phyloP scores from a whole-genome alignment of 805 yeast species.

The Schizosaccharomyces lindneri region DNA sequence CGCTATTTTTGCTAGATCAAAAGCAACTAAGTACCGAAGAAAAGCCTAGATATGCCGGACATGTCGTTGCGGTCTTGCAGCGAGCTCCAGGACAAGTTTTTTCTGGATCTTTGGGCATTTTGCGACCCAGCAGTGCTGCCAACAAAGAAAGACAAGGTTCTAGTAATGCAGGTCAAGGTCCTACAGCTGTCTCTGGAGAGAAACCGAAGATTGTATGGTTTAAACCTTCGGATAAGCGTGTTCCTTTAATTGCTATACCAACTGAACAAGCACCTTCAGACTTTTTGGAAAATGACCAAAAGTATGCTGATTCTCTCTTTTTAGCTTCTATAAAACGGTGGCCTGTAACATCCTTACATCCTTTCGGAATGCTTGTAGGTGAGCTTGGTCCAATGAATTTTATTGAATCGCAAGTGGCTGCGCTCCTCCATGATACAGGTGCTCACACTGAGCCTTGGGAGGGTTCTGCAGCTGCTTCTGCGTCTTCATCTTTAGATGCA shows the following conservation, averaged over 20 bases:
- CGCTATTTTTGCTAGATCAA: slow-evolving; percentile 71
- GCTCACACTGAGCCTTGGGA: slow-evolving; percentile 19
- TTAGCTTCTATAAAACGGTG: slow-evolving; percentile 93
- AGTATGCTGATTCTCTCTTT: slow-evolving; percentile 56
- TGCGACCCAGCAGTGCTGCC: slow-evolving; percentile 88
- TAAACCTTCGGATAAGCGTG: slow-evolving; percentile 93
- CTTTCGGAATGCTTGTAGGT: slow-evolving; percentile 80
- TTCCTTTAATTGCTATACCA: slow-evolving; percentile 92
- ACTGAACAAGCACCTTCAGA: slow-evolving; percentile 94
- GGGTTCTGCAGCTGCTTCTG: slow-evolving; percentile 15
- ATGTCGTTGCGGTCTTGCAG: slow-evolving; percentile 91
- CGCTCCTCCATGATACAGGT: slow-evolving; percentile 51
- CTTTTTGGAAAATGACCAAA: slow-evolving; percentile 76
- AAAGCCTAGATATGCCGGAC: slow-evolving; percentile 91
- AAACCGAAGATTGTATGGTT: slow-evolving; percentile 96
- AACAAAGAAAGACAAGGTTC: slow-evolving; percentile 36
- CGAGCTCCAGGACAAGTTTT: slow-evolving; percentile 87
- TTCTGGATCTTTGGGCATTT: slow-evolving; percentile 62
- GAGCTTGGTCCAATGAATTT: slow-evolving; percentile 65
- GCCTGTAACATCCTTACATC: slow-evolving; percentile 97
- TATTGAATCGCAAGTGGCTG: slow-evolving; percentile 55
- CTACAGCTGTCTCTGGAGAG: slow-evolving; percentile 9
- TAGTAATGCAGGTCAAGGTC: slow-evolving; percentile 11
- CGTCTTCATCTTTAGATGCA: slow-evolving; percentile 13
- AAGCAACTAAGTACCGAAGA: slow-evolving; percentile 82